Evolutionary conservation across 2,329 filamentous ascomycete species (phyloP), one percentile per base, ranked within the genome.

Genomic region (Paecilomyces variotii): DNA sequence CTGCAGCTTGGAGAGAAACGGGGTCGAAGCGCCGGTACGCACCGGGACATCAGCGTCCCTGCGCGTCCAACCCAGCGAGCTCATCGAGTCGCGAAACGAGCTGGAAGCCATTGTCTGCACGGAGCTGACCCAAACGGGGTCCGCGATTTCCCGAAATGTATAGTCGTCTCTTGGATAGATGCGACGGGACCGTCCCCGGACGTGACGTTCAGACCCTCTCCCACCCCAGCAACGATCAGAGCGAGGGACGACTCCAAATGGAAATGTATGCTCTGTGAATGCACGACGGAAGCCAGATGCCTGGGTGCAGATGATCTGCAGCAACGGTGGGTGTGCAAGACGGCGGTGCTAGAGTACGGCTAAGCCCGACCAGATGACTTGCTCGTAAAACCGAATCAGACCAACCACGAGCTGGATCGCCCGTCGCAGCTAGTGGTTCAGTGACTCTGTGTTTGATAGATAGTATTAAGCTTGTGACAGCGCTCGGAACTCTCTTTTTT

Each of bases 31-130:
- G 63, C 70, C 76, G 53, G 76, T 94, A 75, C 84, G 89, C 68
- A 88, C 87, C 63, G 91, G 86, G 57, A 88, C 79, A 69, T 95
- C 89, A 64, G 84, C 75, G 59, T 91, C 88, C 70, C 93, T 86
- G 67, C 93, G 88, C 70, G 90, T 90, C 94, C 94, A 97, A 61
- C 94, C 94, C 69, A 97, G 78, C 60, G 91, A 94, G 80, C 90
- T 95, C 82, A 97, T 91, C 25, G 90, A 95, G 76, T 97, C 91
- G 72, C 92, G 86, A 76, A 99, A 97, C 53, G 90, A 90, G 65
- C 86, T 81, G 65, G 91, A 93, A 61, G 92, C 89, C 92, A 96
- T 96, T 62, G 61, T 74, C 45, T 19, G 55, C 55, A 24, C 30
- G 4, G 39, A 45, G 39, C 39, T 45, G 39, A 24, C 39, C 39